Evolutionary conservation across 2,329 filamentous ascomycete species (phyloP), one percentile per base, ranked within the genome.

Genomic region (Microdochium nivale): DNA sequence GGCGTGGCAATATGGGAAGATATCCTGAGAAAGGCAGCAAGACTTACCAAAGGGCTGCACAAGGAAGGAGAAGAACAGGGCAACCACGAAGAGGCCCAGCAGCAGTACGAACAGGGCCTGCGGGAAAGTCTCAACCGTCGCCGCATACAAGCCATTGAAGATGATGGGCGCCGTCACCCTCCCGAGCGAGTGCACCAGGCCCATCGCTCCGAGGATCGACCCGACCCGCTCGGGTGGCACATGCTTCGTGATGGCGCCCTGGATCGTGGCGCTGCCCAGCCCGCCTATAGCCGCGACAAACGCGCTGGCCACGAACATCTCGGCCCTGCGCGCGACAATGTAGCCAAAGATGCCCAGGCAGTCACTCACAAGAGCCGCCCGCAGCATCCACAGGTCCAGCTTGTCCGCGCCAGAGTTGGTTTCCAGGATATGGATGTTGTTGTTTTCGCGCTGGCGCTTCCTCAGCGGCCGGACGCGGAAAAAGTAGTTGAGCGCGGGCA

Each of bases 161-260:
- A 92, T 63, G 0, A 89, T 78, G 0, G 94, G 94, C 1, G 87
- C 84, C 13, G 95, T 65, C 2, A 97, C 83, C 55, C 90, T 77
- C 2, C 88, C 81, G 33, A 96, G 70, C 1, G 90, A 87, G 68
- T 97, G 92, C 53, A 97, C 70, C 55, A 97, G 74, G 0, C 92
- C 94, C 16, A 86, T 86, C 1, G 90, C 91, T 23, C 94, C 94
- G 0, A 99, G 78, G n/a, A 97, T 73, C 65, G 94, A 84, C 0
- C 94, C 94, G 0, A 94, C 86, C 47, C 81, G 80, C 56, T 94
- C 87, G 0, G 83, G 76, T 0, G 91, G 89, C 0, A 97, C 86
- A 66, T 97, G 94, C 65, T 96, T 97, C 21, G 90, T 96, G 49
- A 96, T 73, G 1, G 87, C 80, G 1, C 88, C 86, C 62, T 95